phyloP scores from a whole-genome alignment of 202 grass and related monocot species.

The Hordeum pubiflorum region DNA sequence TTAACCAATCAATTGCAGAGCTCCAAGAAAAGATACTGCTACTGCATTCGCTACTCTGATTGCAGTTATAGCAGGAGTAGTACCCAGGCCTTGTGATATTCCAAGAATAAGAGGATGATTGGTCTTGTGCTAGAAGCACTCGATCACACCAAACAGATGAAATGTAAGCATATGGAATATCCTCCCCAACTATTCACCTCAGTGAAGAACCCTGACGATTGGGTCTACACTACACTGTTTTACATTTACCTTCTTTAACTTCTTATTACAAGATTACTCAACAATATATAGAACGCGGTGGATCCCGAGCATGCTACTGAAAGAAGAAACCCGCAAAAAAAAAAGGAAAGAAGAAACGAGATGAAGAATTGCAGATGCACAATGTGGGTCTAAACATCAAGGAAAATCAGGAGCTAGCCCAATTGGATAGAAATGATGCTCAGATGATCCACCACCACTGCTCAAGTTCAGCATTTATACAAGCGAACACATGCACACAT shows the following conservation, averaged over 20 bases:
- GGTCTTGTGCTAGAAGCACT: too few relatives aligned
- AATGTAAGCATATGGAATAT: not conserved
- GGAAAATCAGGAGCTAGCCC: not conserved
- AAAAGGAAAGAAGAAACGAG: not conserved
- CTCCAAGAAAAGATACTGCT: constrained; percentile 12
- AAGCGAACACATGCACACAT: not conserved
- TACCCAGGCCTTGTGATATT: not conserved
- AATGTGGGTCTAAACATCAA: not conserved
- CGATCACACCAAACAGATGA: not conserved
- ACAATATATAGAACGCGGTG: not conserved
- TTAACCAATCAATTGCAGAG: constrained; percentile 39
- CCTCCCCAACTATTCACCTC: not conserved
- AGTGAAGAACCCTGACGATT: not conserved
- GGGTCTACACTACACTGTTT: too few relatives aligned
- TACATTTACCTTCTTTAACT: not conserved
- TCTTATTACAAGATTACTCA: not conserved
- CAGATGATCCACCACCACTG: not conserved
- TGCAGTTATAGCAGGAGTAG: not conserved
- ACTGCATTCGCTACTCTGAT: not conserved
- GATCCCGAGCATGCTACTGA: not conserved
- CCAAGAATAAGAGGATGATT: not conserved
- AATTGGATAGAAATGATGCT: not conserved
- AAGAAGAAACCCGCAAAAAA: not conserved
- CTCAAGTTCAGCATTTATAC: not conserved
- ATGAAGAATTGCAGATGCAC: not conserved